Base-by-base conservation (phyloP, 1,139 yeast species). In the Debaryomycetaceae sp. region DNA sequence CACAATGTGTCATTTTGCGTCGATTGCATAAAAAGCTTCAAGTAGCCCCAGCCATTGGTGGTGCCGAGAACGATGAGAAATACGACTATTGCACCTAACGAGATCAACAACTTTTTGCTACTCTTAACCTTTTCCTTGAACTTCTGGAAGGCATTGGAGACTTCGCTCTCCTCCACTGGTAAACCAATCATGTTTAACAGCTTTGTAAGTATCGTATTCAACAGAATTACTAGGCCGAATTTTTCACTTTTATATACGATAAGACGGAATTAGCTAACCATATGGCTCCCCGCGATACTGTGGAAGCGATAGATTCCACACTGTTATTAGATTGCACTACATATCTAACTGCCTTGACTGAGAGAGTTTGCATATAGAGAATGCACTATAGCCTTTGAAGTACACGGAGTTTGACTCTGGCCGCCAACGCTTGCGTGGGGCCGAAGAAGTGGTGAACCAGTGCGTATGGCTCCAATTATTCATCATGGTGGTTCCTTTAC, bases 11-110 rank as follows among this genome's bases (percentile, higher is more conserved):
- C 43, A 24, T 51, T 47, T 20, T 59, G 53, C 17, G 56, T 52
- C 6, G 66, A 53, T 30, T 59, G 61, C 34, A 58, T 41, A 13
- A 50, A 48, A 37, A 67, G 58, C 40, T 56, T 57, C 37, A 61
- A 45, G 42, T 59, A 57, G 43, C 57, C 56, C 45, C 55, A 43
- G 11, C 57, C 45, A 42, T 63, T 58, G 42, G 70, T 61, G 42
- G 58, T 49, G 40, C 59, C 50, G 11, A 64, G 46, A 22, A 62
- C 42, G 8, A 62, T 33, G 5, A 59, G 24, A 5, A 56, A 22
- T 6, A 55, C 34, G 6, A 55, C 39, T 6, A 50, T 42, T 8
- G 53, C 49, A 34, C 31, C 31, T 3, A 27, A 8, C 3, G 31
- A 27, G 8, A 11, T 11, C 4, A 27, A 27, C 11, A 27, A 7